Base-by-base conservation (phyloP, 1,284 basidiomycete genomes). In the Ustilago vetiveriae region DNA sequence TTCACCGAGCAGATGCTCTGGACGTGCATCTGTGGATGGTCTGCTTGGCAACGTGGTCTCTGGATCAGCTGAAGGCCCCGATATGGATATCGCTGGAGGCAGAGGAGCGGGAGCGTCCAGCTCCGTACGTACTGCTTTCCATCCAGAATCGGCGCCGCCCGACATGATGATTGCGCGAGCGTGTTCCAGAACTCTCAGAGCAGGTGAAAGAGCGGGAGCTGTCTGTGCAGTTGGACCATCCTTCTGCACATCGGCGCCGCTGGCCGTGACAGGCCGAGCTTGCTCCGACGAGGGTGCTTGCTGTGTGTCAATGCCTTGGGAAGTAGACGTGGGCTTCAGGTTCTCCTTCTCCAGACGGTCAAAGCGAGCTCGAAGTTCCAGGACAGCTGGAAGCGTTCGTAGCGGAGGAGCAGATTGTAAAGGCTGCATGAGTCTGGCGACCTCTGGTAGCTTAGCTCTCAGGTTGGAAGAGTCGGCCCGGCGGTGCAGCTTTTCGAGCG, bases 101-200 rank as follows among this genome's bases (percentile, higher is more conserved):
- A 42, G 62, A 14, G 46, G 54, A 9, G 55, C 50, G 14, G 62
- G 55, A 4, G 62, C 62, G 23, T 55, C 55, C 16, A 62, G 32
- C 21, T 63, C 46, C 30, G 59, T 63, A 16, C 48, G 50, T 2
- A 69, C 59, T 35, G 56, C 55, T 23, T 69, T 58, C 66, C 66
- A 69, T 45, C 66, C 66, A 21, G 27, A 59, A 30, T 63, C 30
- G 10, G 66, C 26, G 2, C 47, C 47, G 8, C 39, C 37, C 22
- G 66, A 39, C 10, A 59, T 41, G 32, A 69, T 69, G 35, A 69
- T 26, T 3, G 50, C 41, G 17, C 66, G 59, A 24, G 66, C 66
- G 3, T 22, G n/a, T 9, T 69, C 55, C n/a, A 69, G 59, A 0
- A 59, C 40, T 32, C 64, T 51, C 32, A 53, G 41, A 6, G 65